Conservation (phyloP, 352 stramenopile species). For the Pythium myriotylum region DNA sequence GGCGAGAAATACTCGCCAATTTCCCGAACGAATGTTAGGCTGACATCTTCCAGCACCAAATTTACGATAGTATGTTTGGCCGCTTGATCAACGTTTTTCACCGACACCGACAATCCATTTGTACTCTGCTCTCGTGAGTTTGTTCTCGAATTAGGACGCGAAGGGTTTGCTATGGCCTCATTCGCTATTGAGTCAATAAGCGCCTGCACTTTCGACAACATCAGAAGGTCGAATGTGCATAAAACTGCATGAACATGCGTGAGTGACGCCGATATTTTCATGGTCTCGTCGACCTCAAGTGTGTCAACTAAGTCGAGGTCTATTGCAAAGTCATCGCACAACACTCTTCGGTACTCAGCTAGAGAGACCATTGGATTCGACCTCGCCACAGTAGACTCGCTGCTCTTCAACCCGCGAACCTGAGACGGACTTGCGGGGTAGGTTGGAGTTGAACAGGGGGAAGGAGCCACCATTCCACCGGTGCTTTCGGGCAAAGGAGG, state of each 20-base stretch:
- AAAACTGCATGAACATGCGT: conserved; percentile 74
- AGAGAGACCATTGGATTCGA: conserved; percentile 4
- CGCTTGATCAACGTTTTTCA: not conserved
- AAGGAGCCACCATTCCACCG: conserved; percentile 12
- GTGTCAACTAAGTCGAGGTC: conserved; percentile 70
- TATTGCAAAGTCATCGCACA: conserved; percentile 75
- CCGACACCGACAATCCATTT: conserved; percentile 6
- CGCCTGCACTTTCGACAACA: conserved; percentile 31
- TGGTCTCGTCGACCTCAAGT: conserved; percentile 37
- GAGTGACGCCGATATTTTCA: conserved; percentile 57
- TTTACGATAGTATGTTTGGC: conserved; percentile 45
- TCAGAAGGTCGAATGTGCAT: conserved; percentile 61
- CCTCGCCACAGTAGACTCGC: not conserved
- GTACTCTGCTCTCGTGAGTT: conserved; percentile 5
- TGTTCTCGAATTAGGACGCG: conserved; percentile 11
- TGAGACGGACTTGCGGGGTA: conserved; percentile 15
- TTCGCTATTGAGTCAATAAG: conserved; percentile 23
- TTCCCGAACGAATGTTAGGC: conserved; percentile 71
- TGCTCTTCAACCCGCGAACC: not conserved
- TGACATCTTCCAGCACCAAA: conserved; percentile 66
- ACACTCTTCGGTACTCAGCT: conserved; percentile 47
- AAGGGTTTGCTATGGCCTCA: not conserved
- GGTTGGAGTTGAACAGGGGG: conserved; percentile 29
- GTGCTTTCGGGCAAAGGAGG: conserved; percentile 35
- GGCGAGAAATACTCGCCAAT: conserved; percentile 76